A percentile compares a stretch with the other conserved stretches of the same genome.
Conservation (phyloP, 164 flowering plant species). For the Annona squamosa region DNA sequence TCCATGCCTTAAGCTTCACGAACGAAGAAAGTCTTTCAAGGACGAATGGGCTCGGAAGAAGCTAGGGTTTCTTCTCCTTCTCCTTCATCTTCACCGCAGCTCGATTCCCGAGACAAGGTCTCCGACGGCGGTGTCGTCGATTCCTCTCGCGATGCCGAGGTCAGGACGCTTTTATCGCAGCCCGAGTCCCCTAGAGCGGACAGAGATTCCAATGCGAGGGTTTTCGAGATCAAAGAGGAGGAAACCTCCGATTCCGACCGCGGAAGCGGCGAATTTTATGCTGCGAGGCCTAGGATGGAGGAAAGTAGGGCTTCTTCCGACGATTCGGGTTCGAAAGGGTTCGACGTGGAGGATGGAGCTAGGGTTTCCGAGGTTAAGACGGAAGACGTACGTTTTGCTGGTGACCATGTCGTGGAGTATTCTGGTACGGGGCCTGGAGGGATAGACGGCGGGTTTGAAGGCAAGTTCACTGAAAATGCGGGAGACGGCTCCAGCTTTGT, state of each 20-base stretch:
- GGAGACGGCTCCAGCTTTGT: constrained; percentile 1
- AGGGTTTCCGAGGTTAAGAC: constrained; percentile 20
- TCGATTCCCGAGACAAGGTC: not conserved
- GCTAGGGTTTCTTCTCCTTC: constrained; percentile 15
- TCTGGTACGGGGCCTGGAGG: not conserved
- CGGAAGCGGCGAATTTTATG: not conserved
- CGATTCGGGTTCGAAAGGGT: constrained; percentile 1
- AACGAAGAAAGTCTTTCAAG: not conserved
- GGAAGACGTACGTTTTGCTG: not conserved
- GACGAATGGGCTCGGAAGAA: constrained; percentile 12
- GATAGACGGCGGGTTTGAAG: not conserved
- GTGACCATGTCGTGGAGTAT: not conserved
- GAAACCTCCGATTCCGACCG: not conserved
- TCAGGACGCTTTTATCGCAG: constrained; percentile 14
- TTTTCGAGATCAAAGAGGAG: not conserved
- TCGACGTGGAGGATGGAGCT: constrained; percentile 11
- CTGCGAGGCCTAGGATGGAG: not conserved
- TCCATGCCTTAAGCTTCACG: no score
- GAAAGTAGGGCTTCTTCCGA: not conserved
- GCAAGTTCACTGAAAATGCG: constrained; percentile 2
- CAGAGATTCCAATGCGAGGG: not conserved
- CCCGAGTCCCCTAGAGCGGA: not conserved
- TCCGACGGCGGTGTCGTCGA: not conserved
- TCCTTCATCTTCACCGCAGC: not conserved
- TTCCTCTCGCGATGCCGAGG: constrained; percentile 3